These are phyloP conservation scores for Cyclotella choctawhatcheeana DNA, from an alignment of 108 stramenopile species.

Conservation along the genomic window DNA sequence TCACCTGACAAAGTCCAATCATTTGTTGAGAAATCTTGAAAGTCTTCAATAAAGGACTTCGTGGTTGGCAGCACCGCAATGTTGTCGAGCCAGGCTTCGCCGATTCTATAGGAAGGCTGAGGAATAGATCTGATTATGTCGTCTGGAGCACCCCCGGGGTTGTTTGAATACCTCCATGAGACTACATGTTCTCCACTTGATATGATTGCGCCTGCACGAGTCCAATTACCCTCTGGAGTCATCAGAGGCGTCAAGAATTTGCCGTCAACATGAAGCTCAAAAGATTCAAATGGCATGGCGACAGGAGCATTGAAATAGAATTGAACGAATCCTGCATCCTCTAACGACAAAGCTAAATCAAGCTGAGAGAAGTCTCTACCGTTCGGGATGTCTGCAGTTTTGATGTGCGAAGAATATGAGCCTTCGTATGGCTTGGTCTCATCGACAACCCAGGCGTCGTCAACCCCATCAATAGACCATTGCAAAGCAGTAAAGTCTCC, in stretches of 20 bases:
- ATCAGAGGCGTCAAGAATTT: constrained; percentile 36
- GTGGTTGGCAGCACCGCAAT: constrained; percentile 32
- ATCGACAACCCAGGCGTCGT: constrained; percentile 39
- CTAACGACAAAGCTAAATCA: constrained; percentile 21
- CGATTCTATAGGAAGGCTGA: constrained; percentile 29
- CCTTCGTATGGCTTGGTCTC: constrained; percentile 40
- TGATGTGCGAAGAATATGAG: constrained; percentile 37
- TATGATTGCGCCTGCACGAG: constrained; percentile 43
- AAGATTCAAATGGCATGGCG: constrained; percentile 45
- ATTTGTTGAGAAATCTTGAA: constrained; percentile 41
- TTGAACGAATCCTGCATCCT: constrained; percentile 34
- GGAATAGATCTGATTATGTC: constrained; percentile 25
- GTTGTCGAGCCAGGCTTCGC: constrained; percentile 55
- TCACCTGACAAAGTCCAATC: constrained; percentile 45
- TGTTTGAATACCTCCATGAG: constrained; percentile 42
- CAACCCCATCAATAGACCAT: constrained; percentile 35
- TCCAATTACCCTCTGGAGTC: constrained; percentile 31
- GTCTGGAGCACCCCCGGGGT: constrained; percentile 39
- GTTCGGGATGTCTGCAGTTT: constrained; percentile 39
- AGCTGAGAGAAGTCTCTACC: constrained; percentile 37
- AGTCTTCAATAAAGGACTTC: constrained; percentile 28
- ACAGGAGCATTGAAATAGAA: constrained; percentile 51
- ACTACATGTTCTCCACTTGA: constrained; percentile 37
- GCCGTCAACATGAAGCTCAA: constrained; percentile 48
- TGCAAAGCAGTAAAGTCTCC: constrained; percentile 40